phyloP scores from a whole-genome alignment of 805 yeast genomes.

The Barnettozyma vustinii region DNA sequence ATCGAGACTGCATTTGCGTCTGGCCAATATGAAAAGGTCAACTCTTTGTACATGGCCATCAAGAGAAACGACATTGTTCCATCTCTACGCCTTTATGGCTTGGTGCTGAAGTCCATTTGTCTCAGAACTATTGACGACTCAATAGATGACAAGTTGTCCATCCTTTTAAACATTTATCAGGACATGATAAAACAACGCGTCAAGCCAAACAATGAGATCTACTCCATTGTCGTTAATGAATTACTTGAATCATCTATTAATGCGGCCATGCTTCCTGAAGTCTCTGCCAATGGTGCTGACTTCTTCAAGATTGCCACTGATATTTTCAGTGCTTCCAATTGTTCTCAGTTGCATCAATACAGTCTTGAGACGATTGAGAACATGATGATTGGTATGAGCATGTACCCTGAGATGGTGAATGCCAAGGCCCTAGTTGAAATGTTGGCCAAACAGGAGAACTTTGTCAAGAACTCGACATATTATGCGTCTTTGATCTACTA shows the following conservation, averaged over 20 bases:
- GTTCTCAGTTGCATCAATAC: slow-evolving; percentile 39
- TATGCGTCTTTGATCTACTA: slow-evolving; percentile 36
- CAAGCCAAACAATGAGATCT: slow-evolving; percentile 54
- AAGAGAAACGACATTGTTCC: slow-evolving; percentile 43
- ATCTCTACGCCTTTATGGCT: slow-evolving; percentile 44
- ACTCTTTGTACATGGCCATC: slow-evolving; percentile 35
- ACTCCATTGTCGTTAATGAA: slow-evolving; percentile 43
- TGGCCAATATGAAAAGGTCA: slow-evolving; percentile 30
- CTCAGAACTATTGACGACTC: slow-evolving; percentile 46
- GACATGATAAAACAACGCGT: slow-evolving; percentile 50
- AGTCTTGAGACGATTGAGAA: slow-evolving; percentile 40
- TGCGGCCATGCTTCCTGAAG: slow-evolving; percentile 33
- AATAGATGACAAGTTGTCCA: slow-evolving; percentile 56
- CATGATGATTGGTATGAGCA: slow-evolving; percentile 39
- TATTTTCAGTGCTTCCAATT: slow-evolving; percentile 36
- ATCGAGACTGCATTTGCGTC: slow-evolving; percentile 25
- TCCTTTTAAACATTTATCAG: slow-evolving; percentile 60
- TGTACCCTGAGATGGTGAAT: slow-evolving; percentile 33
- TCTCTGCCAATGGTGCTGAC: slow-evolving; percentile 36
- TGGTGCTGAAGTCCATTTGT: slow-evolving; percentile 50
- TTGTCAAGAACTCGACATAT: slow-evolving; percentile 28
- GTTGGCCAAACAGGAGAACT: slow-evolving; percentile 24
- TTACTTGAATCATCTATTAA: slow-evolving; percentile 45
- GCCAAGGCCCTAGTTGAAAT: slow-evolving; percentile 28
- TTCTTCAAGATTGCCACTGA: slow-evolving; percentile 47